Base-by-base conservation (phyloP, 352 stramenopile genomes). In the Globisporangium paroecandrum region DNA sequence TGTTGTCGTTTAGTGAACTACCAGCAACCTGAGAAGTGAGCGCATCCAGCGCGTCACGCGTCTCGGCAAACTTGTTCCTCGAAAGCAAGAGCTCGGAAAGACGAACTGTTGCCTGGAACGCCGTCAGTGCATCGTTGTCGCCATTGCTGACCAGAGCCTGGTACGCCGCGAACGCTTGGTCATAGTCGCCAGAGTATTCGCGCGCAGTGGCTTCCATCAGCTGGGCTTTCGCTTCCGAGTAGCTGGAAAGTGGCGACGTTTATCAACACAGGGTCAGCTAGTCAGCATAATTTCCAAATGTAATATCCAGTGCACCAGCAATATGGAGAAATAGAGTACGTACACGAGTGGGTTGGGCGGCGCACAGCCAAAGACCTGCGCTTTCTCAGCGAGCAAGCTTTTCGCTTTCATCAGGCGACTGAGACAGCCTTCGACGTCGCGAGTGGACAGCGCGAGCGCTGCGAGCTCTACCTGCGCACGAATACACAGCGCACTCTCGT, bases 371-470 rank as follows among this genome's bases (percentile, higher is more conserved):
- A 93, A 64, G 10, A 56, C 49, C 22, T 70, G 66, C 2, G 66
- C 49, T 64, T 93, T 93, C 27, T 89, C 78, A 22, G 55, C 32
- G 8, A 86, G 72, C 32, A 85, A 49, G 3, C 73, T 75, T 57
- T 76, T 82, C 0, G 75, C 77, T 25, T 80, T 66, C 12, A 74
- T 64, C 22, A 93, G 62, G 12, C 83, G 85, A 62, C 72, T 77
- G 22, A 90, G 47, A 58, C 81, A 89, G 49, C 77, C 77, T 65
- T 93, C 85, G 3, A 90, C 78, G 49, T 93, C 85, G 7, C 77
- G 78, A 9, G 61, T 54, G 6, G 49, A 46, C 18, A 91, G 71
- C 4, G 80, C 73, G 12, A 89, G 66, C 6, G 69, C 74, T 13
- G 83, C 85, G 49, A 91, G 62, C 32, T 79, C 78, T 12, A 90